Evolutionary conservation across 1,284 basidiomycete species (phyloP).

Genomic region (Fomitopsis palustris): DNA sequence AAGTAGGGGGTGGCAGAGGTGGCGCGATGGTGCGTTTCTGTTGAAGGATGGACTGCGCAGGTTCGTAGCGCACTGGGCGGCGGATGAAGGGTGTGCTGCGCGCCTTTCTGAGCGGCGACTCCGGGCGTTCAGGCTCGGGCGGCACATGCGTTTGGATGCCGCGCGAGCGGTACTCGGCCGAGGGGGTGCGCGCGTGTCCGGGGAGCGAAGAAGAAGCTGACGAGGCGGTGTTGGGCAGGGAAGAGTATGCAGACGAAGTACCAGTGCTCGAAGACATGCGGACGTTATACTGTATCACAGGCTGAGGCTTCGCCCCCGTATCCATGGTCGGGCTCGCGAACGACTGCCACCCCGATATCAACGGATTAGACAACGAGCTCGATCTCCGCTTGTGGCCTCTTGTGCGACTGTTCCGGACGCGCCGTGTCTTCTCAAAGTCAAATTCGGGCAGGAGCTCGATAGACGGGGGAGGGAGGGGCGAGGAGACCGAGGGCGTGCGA

Average conservation of each 20-base stretch:
- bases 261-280: not conserved
- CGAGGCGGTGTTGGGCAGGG: not conserved
- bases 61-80: constrained; percentile 3
- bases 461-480: constrained; percentile 1
- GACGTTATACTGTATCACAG: not conserved
- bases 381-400: constrained; percentile 7
- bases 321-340: not conserved
- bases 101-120: constrained; percentile 5
- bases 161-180: constrained; percentile 1
- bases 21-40: not conserved
- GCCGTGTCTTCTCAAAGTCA: constrained; percentile 16
- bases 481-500: not conserved
- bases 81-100: constrained; percentile 5
- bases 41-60: not conserved
- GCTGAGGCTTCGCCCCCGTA: not conserved
- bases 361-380: constrained; percentile 1
- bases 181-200: not conserved
- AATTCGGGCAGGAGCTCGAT: constrained; percentile 16
- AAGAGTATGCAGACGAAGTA: not conserved
- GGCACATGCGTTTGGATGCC: not conserved
- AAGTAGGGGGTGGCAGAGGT: not conserved
- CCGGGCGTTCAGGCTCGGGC: not conserved
- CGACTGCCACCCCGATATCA: not conserved
- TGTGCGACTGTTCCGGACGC: not conserved
- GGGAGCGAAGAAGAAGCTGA: not conserved